A percentile compares a stretch with the other conserved stretches of the same genome.
phyloP scores from a whole-genome alignment of 164 flowering plant species.

The Saururus chinensis region DNA sequence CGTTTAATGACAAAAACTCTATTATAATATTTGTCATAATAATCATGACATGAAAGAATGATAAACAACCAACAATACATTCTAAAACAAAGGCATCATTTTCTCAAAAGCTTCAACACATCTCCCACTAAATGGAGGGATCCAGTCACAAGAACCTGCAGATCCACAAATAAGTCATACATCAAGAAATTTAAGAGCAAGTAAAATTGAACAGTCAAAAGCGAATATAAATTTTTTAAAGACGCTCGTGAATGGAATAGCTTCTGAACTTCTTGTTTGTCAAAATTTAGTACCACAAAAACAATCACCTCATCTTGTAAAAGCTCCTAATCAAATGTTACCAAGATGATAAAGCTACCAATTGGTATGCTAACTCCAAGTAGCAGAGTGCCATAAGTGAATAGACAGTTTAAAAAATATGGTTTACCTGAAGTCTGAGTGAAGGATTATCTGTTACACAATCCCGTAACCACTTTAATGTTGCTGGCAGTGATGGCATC shows the following conservation, averaged over 20 bases:
- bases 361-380: no score
- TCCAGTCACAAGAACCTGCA: slow-evolving; percentile 83
- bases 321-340: neutral
- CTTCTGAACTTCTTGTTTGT: neutral
- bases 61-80: no score
- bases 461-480: slow-evolving; percentile 71
- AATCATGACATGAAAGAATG: neutral
- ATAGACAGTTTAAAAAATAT: neutral
- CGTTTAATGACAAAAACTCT: no score
- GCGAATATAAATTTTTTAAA: no score
- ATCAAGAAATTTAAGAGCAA: neutral
- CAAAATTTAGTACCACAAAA: neutral
- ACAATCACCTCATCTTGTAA: neutral
- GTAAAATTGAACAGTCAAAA: neutral
- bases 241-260: neutral
- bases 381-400: neutral
- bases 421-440: slow-evolving; percentile 52
- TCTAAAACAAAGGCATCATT: slow-evolving; percentile 16
- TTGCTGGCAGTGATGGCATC: slow-evolving; percentile 60
- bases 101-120: slow-evolving; percentile 57
- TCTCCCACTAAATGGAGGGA: slow-evolving; percentile 84
- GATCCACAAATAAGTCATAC: neutral
- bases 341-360: neutral
- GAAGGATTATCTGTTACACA: slow-evolving; percentile 54
- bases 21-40: no score